These are phyloP conservation scores for Colletotrichum karsti DNA, from an alignment of 2,329 filamentous ascomycete species.

Conservation along the genomic window DNA sequence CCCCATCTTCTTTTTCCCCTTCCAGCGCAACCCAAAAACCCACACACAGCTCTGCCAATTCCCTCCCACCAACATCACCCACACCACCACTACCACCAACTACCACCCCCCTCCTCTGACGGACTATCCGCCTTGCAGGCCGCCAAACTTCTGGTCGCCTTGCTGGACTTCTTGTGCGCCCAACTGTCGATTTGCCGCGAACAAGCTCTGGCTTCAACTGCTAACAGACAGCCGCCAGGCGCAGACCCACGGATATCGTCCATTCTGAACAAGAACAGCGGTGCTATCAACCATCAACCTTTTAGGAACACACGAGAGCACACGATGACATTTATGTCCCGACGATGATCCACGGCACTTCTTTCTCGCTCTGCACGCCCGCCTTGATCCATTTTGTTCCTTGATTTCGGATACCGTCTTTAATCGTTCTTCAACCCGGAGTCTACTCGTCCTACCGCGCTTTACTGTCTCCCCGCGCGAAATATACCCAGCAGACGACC, in stretches of 20 bases:
- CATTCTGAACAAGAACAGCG: slow-evolving; percentile 3
- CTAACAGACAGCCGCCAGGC: slow-evolving; percentile 19
- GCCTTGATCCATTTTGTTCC: slow-evolving; percentile 63
- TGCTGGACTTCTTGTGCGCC: slow-evolving; percentile 10
- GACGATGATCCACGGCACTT: slow-evolving; percentile 65
- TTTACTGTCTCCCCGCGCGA: slow-evolving; percentile 25
- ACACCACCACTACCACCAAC: slow-evolving; percentile 8
- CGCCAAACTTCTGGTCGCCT: slow-evolving; percentile 15
- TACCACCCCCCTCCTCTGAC: slow-evolving; percentile 7
- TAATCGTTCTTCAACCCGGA: slow-evolving; percentile 31
- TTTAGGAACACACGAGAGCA: slow-evolving; percentile 29
- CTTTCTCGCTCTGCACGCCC: slow-evolving; percentile 56
- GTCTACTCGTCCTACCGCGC: slow-evolving; percentile 26
- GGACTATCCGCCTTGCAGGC: slow-evolving; percentile 13
- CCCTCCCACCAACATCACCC: slow-evolving; percentile 19
- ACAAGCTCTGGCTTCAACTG: slow-evolving; percentile 5
- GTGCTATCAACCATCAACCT: slow-evolving; percentile 15
- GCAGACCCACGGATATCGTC: slow-evolving; percentile 10
- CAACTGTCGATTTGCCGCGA: background rate
- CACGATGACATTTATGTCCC: slow-evolving; percentile 50
- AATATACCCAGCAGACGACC: slow-evolving; percentile 17
- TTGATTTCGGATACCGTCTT: slow-evolving; percentile 53
- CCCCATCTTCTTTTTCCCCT: slow-evolving; percentile 26
- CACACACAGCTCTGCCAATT: slow-evolving; percentile 25
- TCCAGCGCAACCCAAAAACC: slow-evolving; percentile 28